These are phyloP conservation scores for Colletotrichum sansevieriae DNA, from an alignment of 2,329 filamentous ascomycete genomes.

Conservation along the genomic window DNA sequence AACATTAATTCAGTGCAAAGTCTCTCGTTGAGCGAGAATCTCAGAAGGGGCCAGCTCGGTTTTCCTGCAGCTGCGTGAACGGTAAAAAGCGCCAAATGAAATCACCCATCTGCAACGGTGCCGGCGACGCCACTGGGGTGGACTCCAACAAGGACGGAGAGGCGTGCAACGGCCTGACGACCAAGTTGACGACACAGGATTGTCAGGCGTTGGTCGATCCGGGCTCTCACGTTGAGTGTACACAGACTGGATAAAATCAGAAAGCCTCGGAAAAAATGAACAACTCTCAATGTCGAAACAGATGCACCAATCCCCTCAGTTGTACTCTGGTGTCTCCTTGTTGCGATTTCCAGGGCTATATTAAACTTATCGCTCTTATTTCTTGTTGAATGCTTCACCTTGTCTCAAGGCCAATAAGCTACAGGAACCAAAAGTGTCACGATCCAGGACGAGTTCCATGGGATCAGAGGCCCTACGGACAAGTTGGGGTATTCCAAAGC, in stretches of 20 bases:
- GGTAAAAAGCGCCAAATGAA: slow-evolving; percentile 7
- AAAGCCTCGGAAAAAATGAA: too few relatives aligned
- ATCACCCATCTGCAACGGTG: slow-evolving; percentile 2
- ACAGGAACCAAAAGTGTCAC: too few relatives aligned
- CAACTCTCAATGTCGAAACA: too few relatives aligned
- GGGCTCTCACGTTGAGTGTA: background rate
- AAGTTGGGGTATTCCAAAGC: too few relatives aligned
- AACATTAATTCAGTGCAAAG: background rate
- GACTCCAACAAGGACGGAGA: slow-evolving; percentile 9
- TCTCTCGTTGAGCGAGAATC: background rate
- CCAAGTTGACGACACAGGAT: slow-evolving; percentile 7
- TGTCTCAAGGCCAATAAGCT: too few relatives aligned
- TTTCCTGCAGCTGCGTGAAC: slow-evolving; percentile 9
- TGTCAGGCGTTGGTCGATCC: slow-evolving; percentile 10
- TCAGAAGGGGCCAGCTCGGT: background rate
- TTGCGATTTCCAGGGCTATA: too few relatives aligned
- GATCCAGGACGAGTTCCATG: too few relatives aligned
- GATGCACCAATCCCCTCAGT: too few relatives aligned
- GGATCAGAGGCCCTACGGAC: too few relatives aligned
- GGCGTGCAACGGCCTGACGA: background rate
- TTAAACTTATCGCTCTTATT: too few relatives aligned
- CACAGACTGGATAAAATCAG: background rate
- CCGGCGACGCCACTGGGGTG: background rate
- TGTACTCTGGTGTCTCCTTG: too few relatives aligned
- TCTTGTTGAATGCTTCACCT: too few relatives aligned